Base-by-base conservation (phyloP, 2,329 filamentous ascomycete species). In the Massarina eburnea region DNA sequence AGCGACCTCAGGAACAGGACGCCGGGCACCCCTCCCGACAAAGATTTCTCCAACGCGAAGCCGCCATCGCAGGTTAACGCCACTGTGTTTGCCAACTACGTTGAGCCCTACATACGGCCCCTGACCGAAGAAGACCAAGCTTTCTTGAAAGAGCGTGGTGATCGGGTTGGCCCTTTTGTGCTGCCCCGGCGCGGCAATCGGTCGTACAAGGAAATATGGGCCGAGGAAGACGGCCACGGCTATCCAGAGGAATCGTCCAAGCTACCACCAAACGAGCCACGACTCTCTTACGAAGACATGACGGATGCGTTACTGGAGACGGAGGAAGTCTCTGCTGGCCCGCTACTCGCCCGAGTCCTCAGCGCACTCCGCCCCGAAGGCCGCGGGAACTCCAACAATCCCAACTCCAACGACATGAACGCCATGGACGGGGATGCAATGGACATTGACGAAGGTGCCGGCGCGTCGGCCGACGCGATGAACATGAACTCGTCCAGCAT, bases 31-130 rank as follows among this genome's bases (percentile, higher is more conserved):
- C 88, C 91, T 1, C 92, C 94, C 1, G 91, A 97, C 70, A 91
- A 89, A 67, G 94, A 99, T 73, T 97, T 96, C 63, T 96, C 89
- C 66, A 95, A 84, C 65, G 87, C 90, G 26, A 99, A 97, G 67
- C 91, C 92, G 4, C 85, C 86, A 17, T 95, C 92, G 61, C 94
- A 99, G 74, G 94, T 97, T 68, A 91, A 88, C 67, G 94, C 94
- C 55, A 87, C 84, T 45, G 96, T 92, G 1, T 99, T 99, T 70
- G 86, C 88, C n/a, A 85, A 88, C 5, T 96, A 94, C 65, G 81
- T 95, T 43, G 94, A 99, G 53, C 89, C 91, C 0, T 97, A 89
- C 73, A 94, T 96, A 55, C 83, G 92, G 5, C 84, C 88, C 0
- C 87, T 95, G 58, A 89, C 86, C 0, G 94, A 99, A 65, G 94